phyloP scores from a whole-genome alignment of 805 yeast species.

The Ogataea glucozyma region DNA sequence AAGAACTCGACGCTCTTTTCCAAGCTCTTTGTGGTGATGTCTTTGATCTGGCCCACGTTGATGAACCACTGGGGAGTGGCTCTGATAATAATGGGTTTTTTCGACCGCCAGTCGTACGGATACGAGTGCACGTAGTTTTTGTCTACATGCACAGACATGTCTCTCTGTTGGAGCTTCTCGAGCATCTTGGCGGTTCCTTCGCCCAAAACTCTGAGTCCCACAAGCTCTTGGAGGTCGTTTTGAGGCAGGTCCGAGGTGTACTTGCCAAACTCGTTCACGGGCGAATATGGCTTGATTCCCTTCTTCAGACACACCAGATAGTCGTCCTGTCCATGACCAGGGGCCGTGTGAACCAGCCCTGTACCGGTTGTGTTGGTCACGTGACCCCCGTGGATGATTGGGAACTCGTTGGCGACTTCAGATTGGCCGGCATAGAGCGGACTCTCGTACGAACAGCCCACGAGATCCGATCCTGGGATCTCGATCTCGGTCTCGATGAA shows the following conservation, averaged over 20 bases:
- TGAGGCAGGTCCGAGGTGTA: constrained; percentile 55
- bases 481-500: constrained; percentile 24
- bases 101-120: constrained; percentile 97
- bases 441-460: constrained; percentile 50
- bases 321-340: constrained; percentile 97
- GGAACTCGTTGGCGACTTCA: constrained; percentile 37
- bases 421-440: constrained; percentile 43
- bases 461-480: constrained; percentile 45
- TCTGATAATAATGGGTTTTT: constrained; percentile 90
- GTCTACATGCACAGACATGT: constrained; percentile 51
- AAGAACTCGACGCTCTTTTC: constrained; percentile 58
- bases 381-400: constrained; percentile 76
- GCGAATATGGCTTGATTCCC: constrained; percentile 63
- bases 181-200: constrained; percentile 55
- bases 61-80: constrained; percentile 98
- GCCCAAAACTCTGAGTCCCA: constrained; percentile 62
- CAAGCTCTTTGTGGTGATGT: constrained; percentile 58
- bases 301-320: constrained; percentile 65
- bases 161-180: constrained; percentile 39
- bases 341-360: constrained; percentile 95
- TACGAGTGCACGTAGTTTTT: constrained; percentile 72
- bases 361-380: constrained; percentile 85
- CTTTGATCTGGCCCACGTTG: constrained; percentile 74
- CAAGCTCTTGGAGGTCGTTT: constrained; percentile 40
- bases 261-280: constrained; percentile 76